Percentiles rank a stretch among this genome's conserved stretches.
These are phyloP conservation scores for Dothistroma septosporum DNA, from an alignment of 2,329 filamentous ascomycete species.

Conservation along the genomic window DNA sequence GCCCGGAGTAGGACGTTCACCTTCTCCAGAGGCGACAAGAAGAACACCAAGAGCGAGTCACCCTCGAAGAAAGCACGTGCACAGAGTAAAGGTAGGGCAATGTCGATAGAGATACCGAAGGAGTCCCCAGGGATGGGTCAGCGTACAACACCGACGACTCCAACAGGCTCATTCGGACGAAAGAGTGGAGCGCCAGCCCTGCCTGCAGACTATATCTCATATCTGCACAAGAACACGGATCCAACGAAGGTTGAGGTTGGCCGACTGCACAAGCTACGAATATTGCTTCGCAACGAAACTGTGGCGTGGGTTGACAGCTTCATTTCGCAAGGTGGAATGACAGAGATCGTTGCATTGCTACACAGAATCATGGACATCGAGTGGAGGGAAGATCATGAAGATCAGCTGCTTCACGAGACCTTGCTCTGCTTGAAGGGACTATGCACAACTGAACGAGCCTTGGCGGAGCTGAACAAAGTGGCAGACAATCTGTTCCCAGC, in stretches of 20 bases:
- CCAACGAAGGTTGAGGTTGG: conserved; percentile 87
- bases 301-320: conserved; percentile 94
- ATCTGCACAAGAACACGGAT: conserved; percentile 74
- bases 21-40: conserved; percentile 61
- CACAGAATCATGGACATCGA: conserved; percentile 93
- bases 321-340: conserved; percentile 84
- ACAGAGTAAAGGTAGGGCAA: conserved; percentile 56
- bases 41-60: conserved; percentile 42
- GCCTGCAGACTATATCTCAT: conserved; percentile 80
- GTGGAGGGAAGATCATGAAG: conserved; percentile 97
- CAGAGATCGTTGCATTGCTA: conserved; percentile 78
- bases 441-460: conserved; percentile 82
- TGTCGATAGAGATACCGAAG: conserved; percentile 61
- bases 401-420: conserved; percentile 84
- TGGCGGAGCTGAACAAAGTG: conserved; percentile 75
- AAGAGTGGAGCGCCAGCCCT: conserved; percentile 49
- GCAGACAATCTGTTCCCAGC: conserved; percentile 80
- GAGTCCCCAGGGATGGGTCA: conserved; percentile 16
- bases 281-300: conserved; percentile 88
- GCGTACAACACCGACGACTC: conserved; percentile 21
- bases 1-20: conserved; percentile 75
- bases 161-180: conserved; percentile 28
- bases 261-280: conserved; percentile 85
- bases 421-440: conserved; percentile 90
- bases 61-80: conserved; percentile 64